A percentile compares a stretch with the other conserved stretches of the same genome.
These are phyloP conservation scores for Fraxinus nigra DNA, from an alignment of 305 asterid species.

Conservation along the genomic window DNA sequence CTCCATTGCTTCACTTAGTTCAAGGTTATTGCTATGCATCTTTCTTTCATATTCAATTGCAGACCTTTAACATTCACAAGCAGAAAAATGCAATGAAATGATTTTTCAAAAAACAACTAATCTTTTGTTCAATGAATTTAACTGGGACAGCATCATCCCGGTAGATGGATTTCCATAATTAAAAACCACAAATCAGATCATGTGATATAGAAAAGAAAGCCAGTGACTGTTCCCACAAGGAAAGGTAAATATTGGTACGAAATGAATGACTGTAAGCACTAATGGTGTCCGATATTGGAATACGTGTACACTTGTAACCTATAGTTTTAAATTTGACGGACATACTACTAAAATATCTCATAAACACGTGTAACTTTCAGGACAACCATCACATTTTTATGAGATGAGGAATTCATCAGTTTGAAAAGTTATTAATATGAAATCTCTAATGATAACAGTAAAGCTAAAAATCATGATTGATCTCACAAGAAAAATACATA, in stretches of 20 bases:
- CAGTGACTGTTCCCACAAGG: neutral
- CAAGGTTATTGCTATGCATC: constrained; percentile 52
- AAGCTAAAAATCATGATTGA: neutral
- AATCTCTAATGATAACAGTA: neutral
- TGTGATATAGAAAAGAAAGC: neutral
- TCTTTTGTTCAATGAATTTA: neutral
- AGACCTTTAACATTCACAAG: constrained; percentile 45
- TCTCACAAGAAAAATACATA: constrained; percentile 7
- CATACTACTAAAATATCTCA: neutral
- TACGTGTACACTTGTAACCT: neutral
- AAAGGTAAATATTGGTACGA: neutral
- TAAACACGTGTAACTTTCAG: constrained; percentile 5
- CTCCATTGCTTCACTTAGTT: constrained; percentile 65
- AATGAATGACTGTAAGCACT: neutral
- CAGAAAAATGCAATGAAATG: constrained; percentile 6
- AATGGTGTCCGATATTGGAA: neutral
- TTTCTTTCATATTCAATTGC: constrained; percentile 78
- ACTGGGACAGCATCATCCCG: neutral
- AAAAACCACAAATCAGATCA: neutral
- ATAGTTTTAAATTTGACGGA: neutral
- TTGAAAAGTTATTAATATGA: neutral
- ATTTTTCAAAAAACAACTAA: neutral
- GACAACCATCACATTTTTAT: neutral
- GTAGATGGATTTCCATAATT: neutral
- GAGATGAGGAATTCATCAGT: neutral